Conservation (phyloP, 83 land plant species). For the Picea mariana region DNA sequence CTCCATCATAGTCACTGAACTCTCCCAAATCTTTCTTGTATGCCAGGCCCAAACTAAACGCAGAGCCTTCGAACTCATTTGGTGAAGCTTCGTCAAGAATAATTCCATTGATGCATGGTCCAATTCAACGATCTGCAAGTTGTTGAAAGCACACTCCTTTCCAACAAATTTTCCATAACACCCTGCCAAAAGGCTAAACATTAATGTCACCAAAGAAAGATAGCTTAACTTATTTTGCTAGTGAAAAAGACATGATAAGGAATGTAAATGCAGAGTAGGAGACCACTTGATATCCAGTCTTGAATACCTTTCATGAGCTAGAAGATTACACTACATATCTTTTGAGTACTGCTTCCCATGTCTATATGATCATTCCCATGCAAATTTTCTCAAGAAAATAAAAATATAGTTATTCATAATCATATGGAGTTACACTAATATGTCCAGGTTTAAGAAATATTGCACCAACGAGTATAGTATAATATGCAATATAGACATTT, state of each 20-base stretch:
- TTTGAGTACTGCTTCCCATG: background rate
- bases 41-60: constrained; percentile 46
- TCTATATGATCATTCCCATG: background rate
- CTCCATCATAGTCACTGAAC: background rate
- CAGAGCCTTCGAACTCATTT: constrained; percentile 81
- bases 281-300: background rate
- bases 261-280: background rate
- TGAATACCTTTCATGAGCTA: background rate
- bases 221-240: background rate
- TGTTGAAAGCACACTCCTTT: constrained; percentile 60
- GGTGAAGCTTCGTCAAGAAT: constrained; percentile 8
- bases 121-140: constrained; percentile 59
- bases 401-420: background rate
- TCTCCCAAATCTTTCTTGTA: too few relatives aligned
- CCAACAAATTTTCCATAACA: constrained; percentile 84
- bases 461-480: background rate
- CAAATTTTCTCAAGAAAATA: background rate
- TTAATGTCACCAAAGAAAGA: background rate
- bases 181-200: constrained; percentile 48
- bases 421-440: too few relatives aligned
- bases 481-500: background rate
- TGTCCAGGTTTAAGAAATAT: background rate
- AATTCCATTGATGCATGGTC: constrained; percentile 39
- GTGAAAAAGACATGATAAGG: background rate
- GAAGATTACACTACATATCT: background rate